Percentiles rank a stretch among this genome's conserved stretches.
Conservation (phyloP, 2,329 filamentous ascomycete species). For the Verticillium zaregamsianum region DNA sequence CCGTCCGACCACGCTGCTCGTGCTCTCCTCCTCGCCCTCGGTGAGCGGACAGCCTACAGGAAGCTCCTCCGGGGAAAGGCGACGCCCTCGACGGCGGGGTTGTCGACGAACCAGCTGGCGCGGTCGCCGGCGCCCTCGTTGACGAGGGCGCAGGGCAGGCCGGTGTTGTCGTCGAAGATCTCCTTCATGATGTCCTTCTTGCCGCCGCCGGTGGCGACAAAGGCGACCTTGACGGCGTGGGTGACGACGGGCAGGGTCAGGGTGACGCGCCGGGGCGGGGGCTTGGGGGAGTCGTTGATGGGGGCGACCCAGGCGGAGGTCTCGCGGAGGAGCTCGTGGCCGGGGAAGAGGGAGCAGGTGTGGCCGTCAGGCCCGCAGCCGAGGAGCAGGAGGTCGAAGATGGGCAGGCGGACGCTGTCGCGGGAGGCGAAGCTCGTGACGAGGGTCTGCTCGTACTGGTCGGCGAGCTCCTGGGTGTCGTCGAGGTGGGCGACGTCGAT, state of each 20-base stretch:
- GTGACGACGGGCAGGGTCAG: slow-evolving; percentile 87
- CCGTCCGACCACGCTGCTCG: not conserved
- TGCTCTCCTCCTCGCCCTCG: not conserved
- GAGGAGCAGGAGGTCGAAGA: slow-evolving; percentile 91
- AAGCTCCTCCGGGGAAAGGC: slow-evolving; percentile 72
- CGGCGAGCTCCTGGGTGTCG: slow-evolving; percentile 87
- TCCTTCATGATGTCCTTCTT: slow-evolving; percentile 92
- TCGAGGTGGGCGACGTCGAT: slow-evolving; percentile 65
- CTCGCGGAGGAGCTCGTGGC: slow-evolving; percentile 81
- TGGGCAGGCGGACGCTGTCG: slow-evolving; percentile 89
- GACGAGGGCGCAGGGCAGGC: slow-evolving; percentile 80
- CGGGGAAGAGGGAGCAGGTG: slow-evolving; percentile 94
- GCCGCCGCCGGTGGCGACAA: slow-evolving; percentile 81
- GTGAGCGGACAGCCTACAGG: slow-evolving; percentile 26
- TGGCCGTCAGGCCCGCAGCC: slow-evolving; percentile 95
- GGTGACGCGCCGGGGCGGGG: slow-evolving; percentile 84
- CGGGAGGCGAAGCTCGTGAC: slow-evolving; percentile 83
- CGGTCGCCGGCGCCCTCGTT: slow-evolving; percentile 81
- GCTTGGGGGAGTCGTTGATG: slow-evolving; percentile 92
- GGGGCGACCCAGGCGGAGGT: slow-evolving; percentile 86
- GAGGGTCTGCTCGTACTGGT: slow-evolving; percentile 86
- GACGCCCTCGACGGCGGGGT: slow-evolving; percentile 80
- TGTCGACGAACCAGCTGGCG: slow-evolving; percentile 93
- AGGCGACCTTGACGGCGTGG: slow-evolving; percentile 81
- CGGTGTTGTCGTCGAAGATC: slow-evolving; percentile 82